Evolutionary conservation across 139 green algal species (phyloP), one percentile per base, ranked within the genome.

Genomic region (Micractinium sp.): DNA sequence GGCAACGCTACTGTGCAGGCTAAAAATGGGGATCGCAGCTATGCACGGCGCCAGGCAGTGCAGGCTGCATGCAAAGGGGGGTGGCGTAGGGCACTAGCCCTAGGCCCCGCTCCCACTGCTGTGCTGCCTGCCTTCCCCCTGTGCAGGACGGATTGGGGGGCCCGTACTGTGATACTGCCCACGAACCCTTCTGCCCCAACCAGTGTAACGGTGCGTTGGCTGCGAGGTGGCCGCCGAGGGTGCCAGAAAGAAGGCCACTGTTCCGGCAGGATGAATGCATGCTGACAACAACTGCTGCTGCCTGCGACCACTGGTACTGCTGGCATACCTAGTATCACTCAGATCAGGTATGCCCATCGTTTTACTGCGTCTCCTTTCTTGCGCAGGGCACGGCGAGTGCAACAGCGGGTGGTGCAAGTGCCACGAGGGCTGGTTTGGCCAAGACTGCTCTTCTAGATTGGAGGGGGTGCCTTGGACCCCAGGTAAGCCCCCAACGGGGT

Each of bases 171-270:
- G 90, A 96, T 19, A 56, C 90, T 12, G 36, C 80, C 0, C 76
- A 92, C 27, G 94, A 96, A 61, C 56, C 47, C 3, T 93, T 94
- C n/a, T 96, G 94, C 89, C 79, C 90, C 20, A 94, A 94, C 76
- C 93, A 95, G 69, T 96, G 94, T 91, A 92, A 74, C 36, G 83
- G 83, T 87, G 83, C 4, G 82, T 5, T 15, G 15, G 41, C 0
- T 83, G 39, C 0, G 38, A 22, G 78, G 78, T 33, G 39, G 74
- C 74, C 3, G 27, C 29, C 3, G 15, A 41, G 74, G 29, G 12
- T 80, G 74, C 47, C 47, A 9, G 7, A 56, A 12, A 33, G 2
- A 2, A 25, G 74, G 33, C 16, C 4, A 12, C 27, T 47, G 74
- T 41, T 31, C 3, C 39, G n/a, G 3, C 3, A 36, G 33, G 74